These are phyloP conservation scores for Trichophyton verrucosum DNA, from an alignment of 2,329 filamentous ascomycete genomes.

Conservation along the genomic window DNA sequence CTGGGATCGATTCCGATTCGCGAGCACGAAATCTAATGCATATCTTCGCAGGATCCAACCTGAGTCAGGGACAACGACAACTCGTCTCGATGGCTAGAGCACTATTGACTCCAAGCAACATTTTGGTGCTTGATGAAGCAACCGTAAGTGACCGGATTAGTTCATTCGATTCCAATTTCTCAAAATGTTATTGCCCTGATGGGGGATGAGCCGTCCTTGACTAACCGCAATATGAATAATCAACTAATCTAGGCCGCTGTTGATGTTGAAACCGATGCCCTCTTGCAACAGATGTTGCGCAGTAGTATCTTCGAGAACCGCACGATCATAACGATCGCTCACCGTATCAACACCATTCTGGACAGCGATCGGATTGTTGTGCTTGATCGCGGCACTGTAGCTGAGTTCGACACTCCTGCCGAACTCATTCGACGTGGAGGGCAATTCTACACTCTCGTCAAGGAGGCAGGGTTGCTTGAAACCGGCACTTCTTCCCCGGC, in stretches of 20 bases:
- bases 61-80: conserved; percentile 90
- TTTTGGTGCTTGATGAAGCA: conserved; percentile 91
- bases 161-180: neutral
- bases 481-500: neutral
- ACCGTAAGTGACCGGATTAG: conserved; percentile 45
- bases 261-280: conserved; percentile 54
- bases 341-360: conserved; percentile 95
- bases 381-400: conserved; percentile 76
- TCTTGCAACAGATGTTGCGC: conserved; percentile 52
- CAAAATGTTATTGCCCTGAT: neutral
- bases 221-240: neutral
- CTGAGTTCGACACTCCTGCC: conserved; percentile 80
- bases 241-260: conserved; percentile 44
- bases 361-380: conserved; percentile 83
- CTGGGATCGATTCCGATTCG: neutral
- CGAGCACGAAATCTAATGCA: neutral
- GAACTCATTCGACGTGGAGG: conserved; percentile 64
- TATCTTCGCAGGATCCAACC: conserved; percentile 61
- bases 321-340: conserved; percentile 96
- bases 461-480: conserved; percentile 67
- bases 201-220: neutral
- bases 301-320: conserved; percentile 67
- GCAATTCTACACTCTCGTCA: conserved; percentile 79
- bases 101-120: conserved; percentile 88
- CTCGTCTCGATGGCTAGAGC: conserved; percentile 87